Evolutionary conservation across 805 yeast genomes (phyloP), one percentile per base, ranked within the genome.

Genomic region (Kazachstania africana): DNA sequence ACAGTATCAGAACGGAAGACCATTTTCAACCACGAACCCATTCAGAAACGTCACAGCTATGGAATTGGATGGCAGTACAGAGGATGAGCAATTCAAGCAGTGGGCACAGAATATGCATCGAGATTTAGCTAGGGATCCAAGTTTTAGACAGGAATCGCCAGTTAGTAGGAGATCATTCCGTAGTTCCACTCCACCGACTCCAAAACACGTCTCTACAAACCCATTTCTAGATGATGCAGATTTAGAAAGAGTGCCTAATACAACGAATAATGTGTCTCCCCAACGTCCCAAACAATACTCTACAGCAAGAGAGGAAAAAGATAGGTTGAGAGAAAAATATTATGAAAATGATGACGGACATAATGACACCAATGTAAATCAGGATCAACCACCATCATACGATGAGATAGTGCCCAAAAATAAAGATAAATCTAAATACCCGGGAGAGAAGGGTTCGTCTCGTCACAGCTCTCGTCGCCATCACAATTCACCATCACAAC

Each of bases 21-120:
- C 64, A 2, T 59, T 75, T 32, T 76, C 85, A 5, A 62, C 75
- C 3, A 75, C 75, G 50, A 79, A 79, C 43, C 88, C 88, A n/a
- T 79, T 79, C 53, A 66, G 88, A 47, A 62, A 62, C 6, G 22
- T 10, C 22, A 65, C 63, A 5, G 46, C 63, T 26, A 37, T 31
- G 27, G 58, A 49, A 23, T 32, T 49, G n/a, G 51, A 57, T 20
- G 6, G n/a, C 31, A 47, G 19, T 39, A 36, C 51, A 32, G 36
- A 59, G 26, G 57, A 53, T 26, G 55, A 36, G 36, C 59, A 61
- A 21, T 77, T 73, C 47, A 73, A 69, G 26, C 64, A 60, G 14
- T 78, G 85, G 85, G 70, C 78, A 9, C 33, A 33, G 12, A 26
- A 25, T 32, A 26, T 54, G 23, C 45, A 50, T 28, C 36, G 39